phyloP scores from a whole-genome alignment of 345 rosid genomes.

The rapeseed (Brassica napus) region Da-Ae NC_063434.1:27722001-27722500 shows the following conservation, averaged over 20 bases:
- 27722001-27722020: conserved; percentile 55
- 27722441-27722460: background rate
- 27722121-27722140: conserved; percentile 66
- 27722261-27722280: background rate
- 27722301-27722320: conserved; percentile 93
- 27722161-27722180: conserved; percentile 71
- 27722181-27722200: conserved; percentile 62
- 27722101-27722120: conserved; percentile 26
- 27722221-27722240: background rate
- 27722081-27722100: background rate
- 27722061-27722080: conserved; percentile 13
- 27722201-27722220: conserved; percentile 19
- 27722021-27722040: too few relatives aligned
- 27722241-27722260: background rate
- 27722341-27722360: conserved; percentile 74
- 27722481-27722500: conserved; percentile 1
- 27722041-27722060: conserved; percentile 16
- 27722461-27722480: background rate
- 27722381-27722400: background rate
- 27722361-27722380: conserved; percentile 16
- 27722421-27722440: background rate
- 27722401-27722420: background rate
- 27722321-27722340: conserved; percentile 85
- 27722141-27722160: conserved; percentile 64
- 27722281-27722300: background rate